These are phyloP conservation scores for Globisporangium sylvaticum DNA, from an alignment of 352 stramenopile species.

Conservation along the genomic window DNA sequence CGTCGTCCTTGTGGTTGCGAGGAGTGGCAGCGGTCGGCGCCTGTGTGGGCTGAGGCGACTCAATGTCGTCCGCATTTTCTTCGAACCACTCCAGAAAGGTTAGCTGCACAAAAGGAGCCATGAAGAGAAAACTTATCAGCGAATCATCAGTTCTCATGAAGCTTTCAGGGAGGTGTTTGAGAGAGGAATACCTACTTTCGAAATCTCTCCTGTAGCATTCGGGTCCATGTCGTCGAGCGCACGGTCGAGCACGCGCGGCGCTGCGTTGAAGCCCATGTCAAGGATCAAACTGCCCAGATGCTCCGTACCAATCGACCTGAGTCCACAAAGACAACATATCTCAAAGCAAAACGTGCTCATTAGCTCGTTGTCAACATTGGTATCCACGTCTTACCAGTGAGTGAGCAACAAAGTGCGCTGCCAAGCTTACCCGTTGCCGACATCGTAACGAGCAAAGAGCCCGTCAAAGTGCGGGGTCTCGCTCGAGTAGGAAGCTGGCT, in stretches of 20 bases:
- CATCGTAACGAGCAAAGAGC: constrained; percentile 50
- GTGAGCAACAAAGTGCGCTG: background rate
- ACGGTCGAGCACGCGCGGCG: constrained; percentile 42
- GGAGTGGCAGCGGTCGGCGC: background rate
- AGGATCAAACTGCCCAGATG: constrained; percentile 54
- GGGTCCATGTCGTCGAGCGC: constrained; percentile 71
- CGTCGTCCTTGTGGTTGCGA: constrained; percentile 20
- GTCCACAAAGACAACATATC: background rate
- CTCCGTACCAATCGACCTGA: constrained; percentile 50
- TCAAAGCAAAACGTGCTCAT: background rate
- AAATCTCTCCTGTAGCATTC: constrained; percentile 58
- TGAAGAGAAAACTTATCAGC: background rate
- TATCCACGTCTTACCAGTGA: background rate
- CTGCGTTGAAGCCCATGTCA: constrained; percentile 67
- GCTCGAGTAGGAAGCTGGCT: constrained; percentile 28
- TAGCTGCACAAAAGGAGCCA: constrained; percentile 16
- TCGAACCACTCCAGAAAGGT: constrained; percentile 76
- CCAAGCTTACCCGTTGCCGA: constrained; percentile 27
- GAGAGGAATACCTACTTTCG: constrained; percentile 36
- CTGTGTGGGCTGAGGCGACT: constrained; percentile 9
- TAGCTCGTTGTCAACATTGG: background rate
- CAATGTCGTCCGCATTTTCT: constrained; percentile 59
- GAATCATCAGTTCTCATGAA: background rate
- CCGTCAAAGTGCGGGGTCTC: constrained; percentile 65
- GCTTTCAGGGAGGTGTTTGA: background rate